Evolutionary conservation across 257 asterid species (phyloP), one percentile per base, ranked within the genome.

Genomic region (Solanum etuberosum): DNA sequence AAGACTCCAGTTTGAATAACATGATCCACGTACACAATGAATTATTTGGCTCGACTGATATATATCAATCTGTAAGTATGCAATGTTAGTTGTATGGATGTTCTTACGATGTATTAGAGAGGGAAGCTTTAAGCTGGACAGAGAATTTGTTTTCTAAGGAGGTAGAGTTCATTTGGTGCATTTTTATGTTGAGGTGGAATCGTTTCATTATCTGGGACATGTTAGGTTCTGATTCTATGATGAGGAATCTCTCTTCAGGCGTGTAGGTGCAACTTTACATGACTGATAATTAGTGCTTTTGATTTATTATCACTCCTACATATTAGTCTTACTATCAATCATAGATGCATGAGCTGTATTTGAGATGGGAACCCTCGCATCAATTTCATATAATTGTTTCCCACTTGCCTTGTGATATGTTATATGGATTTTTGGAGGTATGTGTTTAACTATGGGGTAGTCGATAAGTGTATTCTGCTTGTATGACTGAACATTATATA

Each of bases 41-140:
- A 91, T 89, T 97, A 89, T 97, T 96, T 91, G 99, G 98, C 61
- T 95, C 98, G 23, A 73, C 86, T 74, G 98, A 94, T 91, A 96
- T 95, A 80, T 89, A 91, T 88, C 90, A 89, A 89, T 87, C n/a
- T 59, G 98, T 94, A 90, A 89, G 95, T 85, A 37, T 48, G 84
- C 40, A 42, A 40, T 78, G 68, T 42, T 80, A 29, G 18, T 29
- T 80, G 85, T 80, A 29, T 80, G 68, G 42, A 80, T 31, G 68
- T 46, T 78, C 65, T 78, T 46, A 25, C 3, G 8, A 27, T 46
- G 18, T 46, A 46, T 46, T 46, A 80, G 27, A 74, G 21, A 80
- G 67, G 84, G 84, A 80, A 80, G 40, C 25, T 46, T 80, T 80
- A 80, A 16, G 84, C 67, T 46, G 27, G 65, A 43, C 40, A 46